Conservation (phyloP, 2,329 filamentous ascomycete species). For the Chrysoporthe puriensis region DNA sequence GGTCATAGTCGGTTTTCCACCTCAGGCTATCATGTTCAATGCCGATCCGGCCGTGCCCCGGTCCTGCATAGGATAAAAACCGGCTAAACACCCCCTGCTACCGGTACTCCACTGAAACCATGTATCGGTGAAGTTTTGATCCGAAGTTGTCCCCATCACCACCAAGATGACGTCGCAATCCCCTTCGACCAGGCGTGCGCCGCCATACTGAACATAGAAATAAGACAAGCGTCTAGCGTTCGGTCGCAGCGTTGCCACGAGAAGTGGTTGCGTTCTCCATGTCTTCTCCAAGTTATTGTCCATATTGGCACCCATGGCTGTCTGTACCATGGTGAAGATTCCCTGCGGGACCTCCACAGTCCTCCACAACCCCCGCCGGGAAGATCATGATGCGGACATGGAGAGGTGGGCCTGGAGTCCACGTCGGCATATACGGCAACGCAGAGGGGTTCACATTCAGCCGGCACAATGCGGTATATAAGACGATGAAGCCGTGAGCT, state of each 20-base stretch:
- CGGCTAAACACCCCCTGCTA: not conserved
- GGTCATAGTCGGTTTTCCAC: no score
- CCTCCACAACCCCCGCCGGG: not conserved
- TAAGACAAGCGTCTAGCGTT: not conserved
- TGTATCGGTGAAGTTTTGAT: constrained; percentile 3
- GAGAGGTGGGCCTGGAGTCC: not conserved
- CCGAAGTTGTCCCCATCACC: not conserved
- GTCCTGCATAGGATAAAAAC: not conserved
- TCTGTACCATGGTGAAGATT: no score
- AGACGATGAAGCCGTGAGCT: not conserved
- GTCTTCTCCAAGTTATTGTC: not conserved
- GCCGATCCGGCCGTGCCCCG: not conserved
- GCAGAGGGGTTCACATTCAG: not conserved
- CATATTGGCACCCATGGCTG: not conserved
- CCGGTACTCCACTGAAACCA: not conserved
- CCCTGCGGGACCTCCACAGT: not conserved
- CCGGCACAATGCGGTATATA: not conserved
- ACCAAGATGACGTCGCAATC: not conserved
- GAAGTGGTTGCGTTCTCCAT: not conserved
- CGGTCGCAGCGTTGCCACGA: not conserved
- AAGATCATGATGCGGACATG: not conserved
- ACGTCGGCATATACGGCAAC: not conserved
- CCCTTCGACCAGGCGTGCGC: not conserved
- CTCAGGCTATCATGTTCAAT: not conserved
- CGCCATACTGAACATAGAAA: no score